Percentiles rank a stretch among this genome's conserved stretches.
phyloP scores from a whole-genome alignment of 495 filamentous ascomycete species.

The Penicillium parvum region DNA sequence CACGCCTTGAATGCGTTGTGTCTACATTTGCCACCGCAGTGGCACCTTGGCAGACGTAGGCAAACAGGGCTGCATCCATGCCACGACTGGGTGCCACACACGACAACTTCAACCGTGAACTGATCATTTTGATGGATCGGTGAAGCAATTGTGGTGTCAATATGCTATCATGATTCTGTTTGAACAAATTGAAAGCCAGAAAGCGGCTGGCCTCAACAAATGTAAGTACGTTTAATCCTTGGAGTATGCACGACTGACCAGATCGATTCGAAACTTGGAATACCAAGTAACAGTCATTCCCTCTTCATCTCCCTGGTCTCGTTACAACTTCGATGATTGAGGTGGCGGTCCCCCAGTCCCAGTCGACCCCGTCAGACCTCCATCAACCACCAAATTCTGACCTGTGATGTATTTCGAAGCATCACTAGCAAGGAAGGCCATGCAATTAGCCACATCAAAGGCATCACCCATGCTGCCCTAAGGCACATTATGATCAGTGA shows the following conservation, averaged over 20 bases:
- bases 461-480: constrained; percentile 17
- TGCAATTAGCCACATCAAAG: constrained; percentile 14
- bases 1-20: neutral
- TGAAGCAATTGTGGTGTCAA: neutral
- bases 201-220: too few species aligned
- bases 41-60: neutral
- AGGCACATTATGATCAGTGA: constrained; percentile 16
- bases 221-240: too few species aligned
- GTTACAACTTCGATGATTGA: too few species aligned
- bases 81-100: neutral
- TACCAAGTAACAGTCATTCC: neutral
- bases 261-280: neutral
- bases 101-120: too few species aligned
- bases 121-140: too few species aligned
- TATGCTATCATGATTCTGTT: neutral
- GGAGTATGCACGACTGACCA: neutral
- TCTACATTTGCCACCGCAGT: neutral
- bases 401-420: constrained; percentile 12
- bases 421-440: constrained; percentile 11
- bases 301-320: neutral
- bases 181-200: neutral
- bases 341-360: constrained; percentile 5
- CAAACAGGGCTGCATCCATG: neutral
- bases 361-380: constrained; percentile 21
- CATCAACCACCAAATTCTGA: constrained; percentile 18